Conservation (phyloP, 2,329 filamentous ascomycete species). For the Orbilia javanica region DNA sequence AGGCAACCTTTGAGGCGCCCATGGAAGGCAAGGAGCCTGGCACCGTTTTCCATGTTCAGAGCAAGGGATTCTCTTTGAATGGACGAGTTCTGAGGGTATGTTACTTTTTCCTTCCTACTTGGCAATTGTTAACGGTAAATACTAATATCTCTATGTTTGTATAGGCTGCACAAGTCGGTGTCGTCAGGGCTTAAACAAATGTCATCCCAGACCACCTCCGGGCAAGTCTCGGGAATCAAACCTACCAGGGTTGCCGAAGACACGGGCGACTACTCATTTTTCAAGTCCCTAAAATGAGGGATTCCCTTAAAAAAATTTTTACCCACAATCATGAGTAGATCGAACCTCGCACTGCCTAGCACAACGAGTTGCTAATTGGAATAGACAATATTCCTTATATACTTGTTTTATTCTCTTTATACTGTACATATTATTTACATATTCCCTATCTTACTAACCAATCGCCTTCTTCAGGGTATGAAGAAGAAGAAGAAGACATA, state of each 20-base stretch:
- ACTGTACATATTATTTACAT: slow-evolving; percentile 59
- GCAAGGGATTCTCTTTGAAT: slow-evolving; percentile 95
- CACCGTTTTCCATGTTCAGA: slow-evolving; percentile 90
- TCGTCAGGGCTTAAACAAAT: slow-evolving; percentile 38
- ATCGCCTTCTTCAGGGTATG: slow-evolving; percentile 7
- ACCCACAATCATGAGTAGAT: slow-evolving; percentile 8
- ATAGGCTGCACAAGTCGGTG: slow-evolving; percentile 50
- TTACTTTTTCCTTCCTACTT: slow-evolving; percentile 12
- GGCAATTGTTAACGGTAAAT: neutral
- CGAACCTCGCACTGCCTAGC: neutral
- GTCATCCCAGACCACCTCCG: neutral
- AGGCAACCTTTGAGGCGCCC: slow-evolving; percentile 94
- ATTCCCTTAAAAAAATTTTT: no score
- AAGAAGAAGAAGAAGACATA: slow-evolving; percentile 5
- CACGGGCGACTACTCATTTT: neutral
- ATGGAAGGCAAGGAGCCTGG: slow-evolving; percentile 89
- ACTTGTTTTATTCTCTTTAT: slow-evolving; percentile 36
- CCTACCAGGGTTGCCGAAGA: no score
- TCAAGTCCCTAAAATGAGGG: neutral
- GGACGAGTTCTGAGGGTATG: slow-evolving; percentile 81
- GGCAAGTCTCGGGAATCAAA: neutral
- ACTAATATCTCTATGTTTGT: neutral
- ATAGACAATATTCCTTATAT: slow-evolving; percentile 44
- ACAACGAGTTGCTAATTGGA: neutral
- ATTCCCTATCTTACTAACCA: slow-evolving; percentile 17